Conservation (phyloP, 1,284 basidiomycete genomes). For the Fomitopsis betulina region DNA sequence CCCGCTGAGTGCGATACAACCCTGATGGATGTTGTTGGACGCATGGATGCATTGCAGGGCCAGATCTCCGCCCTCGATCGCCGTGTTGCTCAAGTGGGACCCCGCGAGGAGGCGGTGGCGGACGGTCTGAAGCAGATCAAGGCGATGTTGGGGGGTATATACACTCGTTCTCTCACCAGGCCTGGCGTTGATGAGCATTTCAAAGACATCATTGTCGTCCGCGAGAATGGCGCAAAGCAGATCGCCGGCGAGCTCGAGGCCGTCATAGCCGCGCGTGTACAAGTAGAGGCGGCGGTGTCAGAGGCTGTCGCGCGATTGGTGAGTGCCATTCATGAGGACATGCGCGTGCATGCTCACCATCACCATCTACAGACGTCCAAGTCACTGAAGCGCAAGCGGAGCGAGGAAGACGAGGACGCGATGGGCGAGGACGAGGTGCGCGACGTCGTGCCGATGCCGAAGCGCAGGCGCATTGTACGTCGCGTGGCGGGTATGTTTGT, state of each 20-base stretch:
- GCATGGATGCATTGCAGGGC: constrained; percentile 17
- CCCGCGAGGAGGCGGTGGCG: background rate
- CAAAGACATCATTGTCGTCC: constrained; percentile 31
- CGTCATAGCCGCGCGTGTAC: constrained; percentile 25
- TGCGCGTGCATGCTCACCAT: constrained; percentile 8
- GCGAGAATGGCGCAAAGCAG: constrained; percentile 28
- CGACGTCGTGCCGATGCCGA: constrained; percentile 16
- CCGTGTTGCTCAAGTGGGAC: constrained; percentile 7
- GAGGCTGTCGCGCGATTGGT: constrained; percentile 21
- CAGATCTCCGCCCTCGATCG: constrained; percentile 11
- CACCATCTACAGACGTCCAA: constrained; percentile 19
- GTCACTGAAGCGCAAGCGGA: constrained; percentile 30
- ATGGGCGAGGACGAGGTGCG: background rate
- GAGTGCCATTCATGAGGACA: constrained; percentile 8
- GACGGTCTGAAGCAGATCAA: constrained; percentile 10
- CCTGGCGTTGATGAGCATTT: background rate
- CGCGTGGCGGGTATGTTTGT: constrained; percentile 36
- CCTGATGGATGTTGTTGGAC: constrained; percentile 8
- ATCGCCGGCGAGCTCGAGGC: constrained; percentile 28
- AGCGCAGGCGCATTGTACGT: constrained; percentile 42
- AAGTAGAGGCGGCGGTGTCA: constrained; percentile 24
- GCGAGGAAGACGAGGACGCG: constrained; percentile 14
- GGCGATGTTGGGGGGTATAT: constrained; percentile 16
- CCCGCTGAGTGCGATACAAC: constrained; percentile 6
- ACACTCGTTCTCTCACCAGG: background rate